A percentile compares a stretch with the other conserved stretches of the same genome.
These are phyloP conservation scores for Urochloa ruziziensis DNA, from an alignment of 176 grass and related monocot genomes.

Conservation along the genomic window DNA sequence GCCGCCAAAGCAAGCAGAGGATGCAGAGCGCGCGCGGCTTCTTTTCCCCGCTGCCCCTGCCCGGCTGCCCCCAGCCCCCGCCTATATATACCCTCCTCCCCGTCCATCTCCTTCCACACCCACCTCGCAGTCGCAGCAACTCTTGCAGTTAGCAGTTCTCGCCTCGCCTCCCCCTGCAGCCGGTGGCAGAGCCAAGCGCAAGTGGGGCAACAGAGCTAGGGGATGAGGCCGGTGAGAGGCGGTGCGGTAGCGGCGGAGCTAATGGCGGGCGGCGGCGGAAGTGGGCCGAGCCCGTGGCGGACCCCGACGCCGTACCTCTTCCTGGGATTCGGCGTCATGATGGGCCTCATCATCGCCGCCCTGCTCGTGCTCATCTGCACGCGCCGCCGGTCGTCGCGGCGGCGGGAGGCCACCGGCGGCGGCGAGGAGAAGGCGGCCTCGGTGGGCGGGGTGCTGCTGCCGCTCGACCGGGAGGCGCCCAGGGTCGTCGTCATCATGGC, in stretches of 20 bases:
- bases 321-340: conserved; percentile 31
- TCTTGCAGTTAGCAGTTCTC: too few species aligned
- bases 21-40: neutral
- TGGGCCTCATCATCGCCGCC: conserved; percentile 40
- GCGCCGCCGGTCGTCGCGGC: conserved; percentile 8
- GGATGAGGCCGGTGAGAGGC: conserved; percentile 17
- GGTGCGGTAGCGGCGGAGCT: neutral
- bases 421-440: neutral
- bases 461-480: conserved; percentile 43
- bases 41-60: neutral
- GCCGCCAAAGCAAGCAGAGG: neutral
- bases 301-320: conserved; percentile 59
- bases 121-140: neutral
- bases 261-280: neutral
- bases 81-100: neutral
- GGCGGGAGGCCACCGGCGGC: neutral
- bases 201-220: neutral
- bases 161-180: neutral
- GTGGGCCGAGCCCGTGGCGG: conserved; percentile 6
- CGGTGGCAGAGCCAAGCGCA: neutral
- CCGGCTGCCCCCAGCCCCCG: neutral
- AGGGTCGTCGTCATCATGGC: conserved; percentile 45
- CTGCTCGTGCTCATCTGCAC: conserved; percentile 45
- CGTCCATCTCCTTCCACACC: neutral
- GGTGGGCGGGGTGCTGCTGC: neutral